Evolutionary conservation across 495 filamentous ascomycete species (phyloP), one percentile per base, ranked within the genome.

Genomic region (Mytilinidion resinicola): DNA sequence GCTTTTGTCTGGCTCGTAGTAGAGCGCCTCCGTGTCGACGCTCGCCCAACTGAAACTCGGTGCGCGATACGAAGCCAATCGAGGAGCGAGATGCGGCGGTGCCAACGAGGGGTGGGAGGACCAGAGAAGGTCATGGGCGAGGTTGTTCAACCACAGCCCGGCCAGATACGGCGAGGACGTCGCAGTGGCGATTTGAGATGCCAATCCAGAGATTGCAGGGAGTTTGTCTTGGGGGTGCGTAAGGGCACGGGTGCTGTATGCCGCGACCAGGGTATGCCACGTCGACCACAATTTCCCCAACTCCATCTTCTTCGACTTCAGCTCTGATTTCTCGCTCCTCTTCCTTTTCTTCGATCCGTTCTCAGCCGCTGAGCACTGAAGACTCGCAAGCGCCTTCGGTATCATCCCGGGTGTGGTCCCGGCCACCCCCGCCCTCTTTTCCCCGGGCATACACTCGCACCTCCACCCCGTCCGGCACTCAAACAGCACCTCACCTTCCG

Each of bases 171-270:
- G 20, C 7, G 47, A 51, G 17, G 47, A 50, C 17, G 58, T 63
- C 9, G 41, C 33, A 11, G 42, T 35, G n/a, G 65, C 55, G 19
- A 68, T 50, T 3, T 41, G 37, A 17, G 39, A 54, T n/a, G 66
- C 65, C 21, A 70, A 58, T 4, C 69, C 68, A 1, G 68, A 63
- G 9, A 72, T 48, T 19, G 68, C 69, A 19, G 62, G 53, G 33
- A 72, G 58, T 52, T 58, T 69, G 53, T 70, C 69, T 3, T 30
- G 20, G 9, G 39, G 11, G 54, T 53, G 51, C 1, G 62, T 66
- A 4, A 71, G 55, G 0, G 44, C 33, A 9, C 46, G 20, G 19
- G 51, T 38, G 35, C 25, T 38, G 15, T 53, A 53, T 17, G 19
- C 7, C 1, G 34, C 20, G 33, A 53, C 15, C 9, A 53, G 14